Base-by-base conservation (phyloP, 768 basidiomycete species). In the Tricholoma saponaceum region DNA sequence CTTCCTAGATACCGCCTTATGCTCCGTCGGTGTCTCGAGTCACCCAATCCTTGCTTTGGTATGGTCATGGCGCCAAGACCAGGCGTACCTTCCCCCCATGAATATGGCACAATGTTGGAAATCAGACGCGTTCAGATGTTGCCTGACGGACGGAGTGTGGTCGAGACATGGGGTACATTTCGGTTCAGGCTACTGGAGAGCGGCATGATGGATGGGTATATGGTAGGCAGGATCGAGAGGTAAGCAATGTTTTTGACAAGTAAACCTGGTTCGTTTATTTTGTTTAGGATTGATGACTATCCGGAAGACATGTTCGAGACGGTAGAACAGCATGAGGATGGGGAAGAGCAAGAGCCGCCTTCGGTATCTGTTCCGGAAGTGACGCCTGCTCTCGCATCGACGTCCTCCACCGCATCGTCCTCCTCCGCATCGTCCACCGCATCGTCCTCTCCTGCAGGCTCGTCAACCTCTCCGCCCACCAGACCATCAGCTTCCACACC, bases 21-120 rank as follows among this genome's bases (percentile, higher is more conserved):
- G 96, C 87, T 98, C 54, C 89, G 96, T 22, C 86, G 96, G n/a
- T 94, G 90, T 69, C 86, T 98, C 57, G 87, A 92, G 64, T 84
- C 81, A 14, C 76, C 83, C 4, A 75, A 75, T 43, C 91, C 91
- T n/a, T 78, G 79, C 22, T 97, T 98, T 71, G 96, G 96, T 35
- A 98, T 98, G 92, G 82, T 97, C 66, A 86, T 96, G 75, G 86
- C 90, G 32, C 71, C 78, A 3, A 71, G 72, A 65, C 51, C 79
- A 59, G 66, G 62, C 9, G 56, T 70, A 4, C 62, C 68, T 4
- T 60, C 77, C 18, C 77, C 80, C 33, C 70, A 76, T 63, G 86
- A 92, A 58, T 99, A 89, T 71, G 96, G 96, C 4, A 98, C 95
- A 39, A 95, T 98, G 87, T 81, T 98, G 54, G 85, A 92, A 70